These are phyloP conservation scores for Paxillus involutus DNA, from an alignment of 768 basidiomycete genomes.

Conservation along the genomic window DNA sequence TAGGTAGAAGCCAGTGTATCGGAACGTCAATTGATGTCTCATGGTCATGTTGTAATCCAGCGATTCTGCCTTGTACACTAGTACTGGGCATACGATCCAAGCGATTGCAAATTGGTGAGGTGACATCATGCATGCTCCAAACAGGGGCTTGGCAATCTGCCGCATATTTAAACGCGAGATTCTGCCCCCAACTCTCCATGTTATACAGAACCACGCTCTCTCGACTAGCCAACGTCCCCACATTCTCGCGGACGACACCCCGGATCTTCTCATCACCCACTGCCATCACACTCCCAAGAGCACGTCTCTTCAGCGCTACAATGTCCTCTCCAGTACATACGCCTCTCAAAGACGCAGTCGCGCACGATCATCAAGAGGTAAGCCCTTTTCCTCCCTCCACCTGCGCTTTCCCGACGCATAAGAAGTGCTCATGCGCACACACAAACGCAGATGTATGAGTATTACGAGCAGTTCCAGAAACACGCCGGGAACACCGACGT, in stretches of 20 bases:
- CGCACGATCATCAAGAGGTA: conserved; percentile 52
- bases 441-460: conserved; percentile 50
- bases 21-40: background rate
- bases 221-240: too few species aligned
- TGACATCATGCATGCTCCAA: background rate
- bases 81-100: too few species aligned
- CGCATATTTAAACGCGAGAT: too few species aligned
- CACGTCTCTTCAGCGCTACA: background rate
- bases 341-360: conserved; percentile 40
- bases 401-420: background rate
- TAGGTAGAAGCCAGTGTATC: conserved; percentile 13
- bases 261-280: background rate
- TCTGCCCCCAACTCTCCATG: background rate
- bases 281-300: background rate
- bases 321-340: background rate
- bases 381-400: background rate
- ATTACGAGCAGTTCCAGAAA: conserved; percentile 49
- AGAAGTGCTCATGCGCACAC: background rate
- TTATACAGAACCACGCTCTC: background rate
- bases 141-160: too few species aligned
- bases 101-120: background rate
- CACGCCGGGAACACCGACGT: conserved; percentile 42
- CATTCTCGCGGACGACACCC: background rate
- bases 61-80: background rate
- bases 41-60: conserved; percentile 10